A percentile compares a stretch with the other conserved stretches of the same genome.
Conservation (phyloP, 768 basidiomycete genomes). For the Calvatia gigantea region DNA sequence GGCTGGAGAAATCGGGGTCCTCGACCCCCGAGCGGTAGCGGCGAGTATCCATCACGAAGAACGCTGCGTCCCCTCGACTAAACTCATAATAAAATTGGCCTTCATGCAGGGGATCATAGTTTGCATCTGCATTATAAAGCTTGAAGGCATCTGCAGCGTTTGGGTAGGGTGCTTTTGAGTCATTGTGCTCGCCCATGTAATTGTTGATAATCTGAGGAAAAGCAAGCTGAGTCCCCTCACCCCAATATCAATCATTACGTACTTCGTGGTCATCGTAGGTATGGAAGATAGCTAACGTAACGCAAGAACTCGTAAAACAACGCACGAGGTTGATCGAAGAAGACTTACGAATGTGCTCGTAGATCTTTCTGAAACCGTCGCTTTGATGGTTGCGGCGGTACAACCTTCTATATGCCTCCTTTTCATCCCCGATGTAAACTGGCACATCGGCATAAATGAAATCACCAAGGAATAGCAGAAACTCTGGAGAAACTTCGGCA, state of each 20-base stretch:
- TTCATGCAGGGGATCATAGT: constrained; percentile 48
- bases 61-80: constrained; percentile 63
- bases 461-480: constrained; percentile 70
- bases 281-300: constrained; percentile 58
- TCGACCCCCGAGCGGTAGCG: constrained; percentile 46
- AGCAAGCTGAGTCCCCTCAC: not conserved
- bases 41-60: constrained; percentile 78
- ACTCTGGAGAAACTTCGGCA: constrained; percentile 36
- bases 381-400: constrained; percentile 69
- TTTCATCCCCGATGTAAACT: constrained; percentile 52
- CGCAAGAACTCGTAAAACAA: constrained; percentile 1
- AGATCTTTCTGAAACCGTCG: constrained; percentile 61
- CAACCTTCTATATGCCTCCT: constrained; percentile 57
- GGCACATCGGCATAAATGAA: constrained; percentile 78
- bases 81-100: constrained; percentile 58
- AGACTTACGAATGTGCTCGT: constrained; percentile 64
- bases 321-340: not conserved
- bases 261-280: constrained; percentile 77
- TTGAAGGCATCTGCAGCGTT: constrained; percentile 58
- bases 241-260: not conserved
- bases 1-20: constrained; percentile 34
- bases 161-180: constrained; percentile 45
- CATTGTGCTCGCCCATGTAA: constrained; percentile 54
- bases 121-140: constrained; percentile 60
- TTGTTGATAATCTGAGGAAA: constrained; percentile 57